These are phyloP conservation scores for Apiotrichum siamense DNA, from an alignment of 1,284 basidiomycete species.

Conservation along the genomic window DNA sequence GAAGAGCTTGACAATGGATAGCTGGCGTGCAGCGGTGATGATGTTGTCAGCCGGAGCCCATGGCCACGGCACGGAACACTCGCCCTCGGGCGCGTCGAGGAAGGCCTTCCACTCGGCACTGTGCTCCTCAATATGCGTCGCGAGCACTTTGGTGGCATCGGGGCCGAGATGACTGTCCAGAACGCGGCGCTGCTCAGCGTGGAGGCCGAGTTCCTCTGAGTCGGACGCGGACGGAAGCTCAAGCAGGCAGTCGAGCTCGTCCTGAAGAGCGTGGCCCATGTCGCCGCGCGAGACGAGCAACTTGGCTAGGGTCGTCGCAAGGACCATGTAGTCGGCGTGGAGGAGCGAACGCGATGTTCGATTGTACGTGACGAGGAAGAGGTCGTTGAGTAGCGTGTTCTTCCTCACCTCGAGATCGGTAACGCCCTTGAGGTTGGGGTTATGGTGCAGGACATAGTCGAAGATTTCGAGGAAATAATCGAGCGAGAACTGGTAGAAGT, in stretches of 20 bases:
- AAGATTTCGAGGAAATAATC: slow-evolving; percentile 98
- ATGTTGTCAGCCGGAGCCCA: slow-evolving; percentile 53
- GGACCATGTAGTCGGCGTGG: slow-evolving; percentile 85
- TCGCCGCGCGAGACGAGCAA: slow-evolving; percentile 67
- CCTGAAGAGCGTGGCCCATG: slow-evolving; percentile 61
- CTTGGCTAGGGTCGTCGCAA: slow-evolving; percentile 84
- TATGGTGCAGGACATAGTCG: slow-evolving; percentile 85
- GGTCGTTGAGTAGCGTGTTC: slow-evolving; percentile 77
- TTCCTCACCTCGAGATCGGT: slow-evolving; percentile 69
- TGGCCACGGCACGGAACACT: slow-evolving; percentile 63
- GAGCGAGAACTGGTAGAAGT: slow-evolving; percentile 98
- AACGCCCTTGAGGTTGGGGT: slow-evolving; percentile 77
- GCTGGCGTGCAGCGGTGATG: slow-evolving; percentile 25
- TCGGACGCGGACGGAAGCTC: slow-evolving; percentile 54
- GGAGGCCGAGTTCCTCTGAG: slow-evolving; percentile 13
- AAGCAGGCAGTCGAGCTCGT: slow-evolving; percentile 84
- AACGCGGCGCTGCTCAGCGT: slow-evolving; percentile 27
- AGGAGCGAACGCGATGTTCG: slow-evolving; percentile 86
- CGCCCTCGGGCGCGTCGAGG: slow-evolving; percentile 64
- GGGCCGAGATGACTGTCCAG: slow-evolving; percentile 28
- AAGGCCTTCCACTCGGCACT: slow-evolving; percentile 71
- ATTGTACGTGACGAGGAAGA: slow-evolving; percentile 85
- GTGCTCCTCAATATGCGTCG: slow-evolving; percentile 60
- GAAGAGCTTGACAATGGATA: slow-evolving; percentile 39
- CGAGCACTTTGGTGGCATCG: slow-evolving; percentile 60